These are phyloP conservation scores for Cyberlindnera samutprakarnensis DNA, from an alignment of 805 yeast genomes.

Conservation along the genomic window DNA sequence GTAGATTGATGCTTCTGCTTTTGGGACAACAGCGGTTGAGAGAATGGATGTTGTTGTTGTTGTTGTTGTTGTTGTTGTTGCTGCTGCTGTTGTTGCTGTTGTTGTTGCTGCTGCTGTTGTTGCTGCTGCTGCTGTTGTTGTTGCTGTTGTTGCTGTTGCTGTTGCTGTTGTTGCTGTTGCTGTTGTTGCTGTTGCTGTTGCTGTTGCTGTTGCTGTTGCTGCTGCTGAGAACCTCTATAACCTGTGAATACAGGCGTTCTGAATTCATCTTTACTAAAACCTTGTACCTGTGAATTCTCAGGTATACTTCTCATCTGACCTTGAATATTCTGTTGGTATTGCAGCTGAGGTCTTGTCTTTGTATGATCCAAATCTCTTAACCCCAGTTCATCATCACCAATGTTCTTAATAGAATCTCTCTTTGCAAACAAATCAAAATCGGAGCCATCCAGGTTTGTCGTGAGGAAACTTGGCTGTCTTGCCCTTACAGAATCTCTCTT, in stretches of 20 bases:
- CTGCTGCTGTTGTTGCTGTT: slow-evolving; percentile 4
- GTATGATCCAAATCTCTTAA: slow-evolving; percentile 7
- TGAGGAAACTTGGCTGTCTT: slow-evolving; percentile 23
- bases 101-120: not conserved
- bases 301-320: slow-evolving; percentile 8
- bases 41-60: slow-evolving; percentile 1
- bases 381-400: slow-evolving; percentile 9
- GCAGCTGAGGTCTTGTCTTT: too few relatives aligned
- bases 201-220: not conserved
- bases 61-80: slow-evolving; percentile 1
- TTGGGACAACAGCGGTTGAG: too few relatives aligned
- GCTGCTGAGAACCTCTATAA: slow-evolving; percentile 1
- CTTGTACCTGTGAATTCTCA: slow-evolving; percentile 5
- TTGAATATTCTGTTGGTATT: slow-evolving; percentile 19
- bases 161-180: slow-evolving; percentile 4
- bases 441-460: slow-evolving; percentile 16
- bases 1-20: too few relatives aligned
- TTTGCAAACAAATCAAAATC: slow-evolving; percentile 22
- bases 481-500: slow-evolving; percentile 21
- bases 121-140: slow-evolving; percentile 5
- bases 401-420: slow-evolving; percentile 21
- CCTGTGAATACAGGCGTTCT: slow-evolving; percentile 7
- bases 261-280: not conserved
- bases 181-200: slow-evolving; percentile 1
- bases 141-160: slow-evolving; percentile 4